Conservation (phyloP, 2,329 filamentous ascomycete species). For the Blastomyces parvus region DNA sequence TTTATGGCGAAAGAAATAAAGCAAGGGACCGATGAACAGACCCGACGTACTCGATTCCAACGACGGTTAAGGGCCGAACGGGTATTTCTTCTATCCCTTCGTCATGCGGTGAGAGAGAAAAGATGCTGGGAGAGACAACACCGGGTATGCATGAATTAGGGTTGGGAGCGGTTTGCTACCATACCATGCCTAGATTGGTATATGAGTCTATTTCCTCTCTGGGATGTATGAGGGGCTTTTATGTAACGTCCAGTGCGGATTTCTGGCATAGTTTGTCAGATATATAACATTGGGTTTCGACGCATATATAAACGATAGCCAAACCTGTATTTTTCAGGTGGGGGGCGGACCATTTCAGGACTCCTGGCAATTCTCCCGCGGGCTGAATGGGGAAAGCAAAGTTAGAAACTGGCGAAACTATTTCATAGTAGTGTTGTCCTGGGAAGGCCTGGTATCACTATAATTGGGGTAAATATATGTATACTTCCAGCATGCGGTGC, state of each 20-base stretch:
- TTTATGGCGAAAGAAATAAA: background rate
- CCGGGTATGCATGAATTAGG: background rate
- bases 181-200: background rate
- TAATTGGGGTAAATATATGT: background rate
- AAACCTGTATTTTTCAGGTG: background rate
- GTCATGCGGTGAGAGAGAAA: background rate
- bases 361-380: background rate
- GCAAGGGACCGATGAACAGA: background rate
- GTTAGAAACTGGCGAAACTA: background rate
- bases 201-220: conserved; percentile 1
- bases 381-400: background rate
- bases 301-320: background rate
- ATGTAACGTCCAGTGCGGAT: background rate
- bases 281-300: background rate
- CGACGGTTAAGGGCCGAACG: background rate
- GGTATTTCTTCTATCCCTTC: background rate
- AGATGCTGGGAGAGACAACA: background rate
- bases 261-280: background rate
- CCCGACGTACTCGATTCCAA: background rate
- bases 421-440: background rate
- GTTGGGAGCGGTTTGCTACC: background rate
- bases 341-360: background rate
- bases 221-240: background rate
- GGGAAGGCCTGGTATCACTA: background rate
- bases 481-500: background rate